These are phyloP conservation scores for Dendrocalamus latiflorus DNA, from an alignment of 202 grass and related monocot genomes.

Conservation along the genomic window DNA sequence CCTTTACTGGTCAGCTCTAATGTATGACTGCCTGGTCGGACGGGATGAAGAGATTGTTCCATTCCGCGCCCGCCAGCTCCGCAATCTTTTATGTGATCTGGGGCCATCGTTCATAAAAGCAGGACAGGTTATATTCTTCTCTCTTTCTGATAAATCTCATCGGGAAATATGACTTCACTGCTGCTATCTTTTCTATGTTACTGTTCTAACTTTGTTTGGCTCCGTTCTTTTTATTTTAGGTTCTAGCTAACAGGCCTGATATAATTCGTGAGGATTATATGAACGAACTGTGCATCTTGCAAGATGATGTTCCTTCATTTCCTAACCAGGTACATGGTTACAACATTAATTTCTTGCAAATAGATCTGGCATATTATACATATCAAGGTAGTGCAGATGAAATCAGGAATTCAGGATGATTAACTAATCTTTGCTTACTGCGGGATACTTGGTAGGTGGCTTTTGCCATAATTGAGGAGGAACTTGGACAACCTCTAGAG, in stretches of 20 bases:
- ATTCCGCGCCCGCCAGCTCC: conserved; percentile 84
- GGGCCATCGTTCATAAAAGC: conserved; percentile 98
- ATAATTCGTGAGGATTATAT: too few species aligned
- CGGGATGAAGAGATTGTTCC: conserved; percentile 93
- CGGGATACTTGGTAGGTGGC: conserved; percentile 50
- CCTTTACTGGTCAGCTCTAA: conserved; percentile 87
- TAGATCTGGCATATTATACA: background rate
- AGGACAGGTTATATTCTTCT: conserved; percentile 66
- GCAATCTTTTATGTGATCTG: conserved; percentile 89
- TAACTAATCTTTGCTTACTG: background rate
- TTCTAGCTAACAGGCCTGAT: conserved; percentile 93
- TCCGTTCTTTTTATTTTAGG: conserved; percentile 44
- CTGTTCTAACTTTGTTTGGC: background rate
- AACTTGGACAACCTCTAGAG: too few species aligned
- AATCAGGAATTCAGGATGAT: conserved; percentile 9
- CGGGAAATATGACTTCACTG: background rate
- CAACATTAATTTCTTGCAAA: background rate
- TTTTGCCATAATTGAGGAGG: conserved; percentile 95
- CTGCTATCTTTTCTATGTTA: background rate
- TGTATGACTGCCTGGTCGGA: conserved; percentile 84
- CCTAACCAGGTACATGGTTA: conserved; percentile 71
- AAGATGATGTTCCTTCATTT: conserved; percentile 90
- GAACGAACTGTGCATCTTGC: too few species aligned
- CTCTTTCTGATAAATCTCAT: background rate
- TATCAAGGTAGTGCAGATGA: background rate